Evolutionary conservation across 176 grass and related monocot species (phyloP).

Genomic region (Pontederia crassipes): DNA sequence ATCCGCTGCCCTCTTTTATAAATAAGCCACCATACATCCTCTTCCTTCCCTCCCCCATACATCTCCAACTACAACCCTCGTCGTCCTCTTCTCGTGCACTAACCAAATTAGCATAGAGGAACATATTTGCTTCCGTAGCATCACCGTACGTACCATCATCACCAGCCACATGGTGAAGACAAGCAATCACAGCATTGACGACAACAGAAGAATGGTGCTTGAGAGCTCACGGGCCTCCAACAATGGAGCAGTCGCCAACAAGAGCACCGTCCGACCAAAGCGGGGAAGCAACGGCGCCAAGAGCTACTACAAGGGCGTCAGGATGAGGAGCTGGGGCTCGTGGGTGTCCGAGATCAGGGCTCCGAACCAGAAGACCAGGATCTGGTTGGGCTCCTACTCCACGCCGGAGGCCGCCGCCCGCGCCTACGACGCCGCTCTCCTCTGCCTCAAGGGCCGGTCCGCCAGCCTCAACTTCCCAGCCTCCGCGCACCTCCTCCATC

Average conservation of each 20-base stretch:
- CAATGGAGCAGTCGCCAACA: too few species aligned
- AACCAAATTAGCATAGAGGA: conserved; percentile 14
- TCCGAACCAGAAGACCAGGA: conserved; percentile 74
- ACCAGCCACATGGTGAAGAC: conserved; percentile 57
- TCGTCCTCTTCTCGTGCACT: not conserved
- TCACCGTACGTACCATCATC: conserved; percentile 8
- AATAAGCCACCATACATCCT: conserved; percentile 18
- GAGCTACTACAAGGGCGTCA: conserved; percentile 79
- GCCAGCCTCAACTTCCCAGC: conserved; percentile 70
- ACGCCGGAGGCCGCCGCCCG: conserved; percentile 79
- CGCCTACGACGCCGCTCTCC: conserved; percentile 71
- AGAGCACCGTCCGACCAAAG: conserved; percentile 5
- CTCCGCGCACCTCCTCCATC: conserved; percentile 27
- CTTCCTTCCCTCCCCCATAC: conserved; percentile 9
- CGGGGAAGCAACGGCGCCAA: not conserved
- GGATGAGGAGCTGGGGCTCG: conserved; percentile 91
- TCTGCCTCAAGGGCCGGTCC: conserved; percentile 63
- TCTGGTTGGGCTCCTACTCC: conserved; percentile 87
- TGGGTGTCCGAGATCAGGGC: conserved; percentile 92
- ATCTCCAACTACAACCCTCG: not conserved
- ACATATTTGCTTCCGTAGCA: not conserved
- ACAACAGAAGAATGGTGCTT: not conserved
- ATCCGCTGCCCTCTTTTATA: conserved; percentile 28
- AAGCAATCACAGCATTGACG: not conserved
- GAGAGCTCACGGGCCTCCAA: not conserved